Base-by-base conservation (phyloP, 2,329 filamentous ascomycete species). In the Alternaria incomplexa region DNA sequence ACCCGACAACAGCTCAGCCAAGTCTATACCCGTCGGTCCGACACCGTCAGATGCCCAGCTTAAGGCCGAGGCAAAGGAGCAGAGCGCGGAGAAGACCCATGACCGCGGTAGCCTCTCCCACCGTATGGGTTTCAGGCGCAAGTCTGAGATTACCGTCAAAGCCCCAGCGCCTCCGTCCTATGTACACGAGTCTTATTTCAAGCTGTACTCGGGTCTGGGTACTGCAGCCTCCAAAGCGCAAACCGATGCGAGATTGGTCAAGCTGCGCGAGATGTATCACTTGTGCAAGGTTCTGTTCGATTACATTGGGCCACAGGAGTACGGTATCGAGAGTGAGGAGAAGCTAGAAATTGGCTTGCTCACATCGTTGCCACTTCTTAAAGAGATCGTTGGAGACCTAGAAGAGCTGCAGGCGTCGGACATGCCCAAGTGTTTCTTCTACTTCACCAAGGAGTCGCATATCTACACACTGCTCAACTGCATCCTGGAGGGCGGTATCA, bases 371-470 rank as follows among this genome's bases (percentile, higher is more conserved):
- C 96, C 96, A 3, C 85, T 99, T 15, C 88, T 99, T 48, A 96
- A 96, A 79, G 96, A 99, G 81, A 97, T 99, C 72, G 96, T 99
- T 7, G 91, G 94, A 75, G 95, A 99, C 74, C 86, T 99, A 3
- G 96, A 99, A 82, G 94, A 98, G 81, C 93, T 98, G 80, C 96
- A 99, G 81, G 95, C 96, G 4, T 96, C 93, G 0, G 91, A 95
- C 56, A 92, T 96, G 69, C 93, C 94, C 47, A 97, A 97, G 78
- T 95, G 91, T 2, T 98, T 98, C 84, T 93, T 98, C 81, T 99
- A 99, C 83, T 99, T 99, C 81, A 99, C 96, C 67, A 99, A 99
- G 81, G 96, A 99, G 81, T 97, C 93, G 1, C 96, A 99, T 79
- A 97, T 99, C 67, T 99, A 99, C 83, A 99, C 96, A 6, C 87